phyloP scores from a whole-genome alignment of 169 alveolate genomes.

The Neospora caninum region DNA sequence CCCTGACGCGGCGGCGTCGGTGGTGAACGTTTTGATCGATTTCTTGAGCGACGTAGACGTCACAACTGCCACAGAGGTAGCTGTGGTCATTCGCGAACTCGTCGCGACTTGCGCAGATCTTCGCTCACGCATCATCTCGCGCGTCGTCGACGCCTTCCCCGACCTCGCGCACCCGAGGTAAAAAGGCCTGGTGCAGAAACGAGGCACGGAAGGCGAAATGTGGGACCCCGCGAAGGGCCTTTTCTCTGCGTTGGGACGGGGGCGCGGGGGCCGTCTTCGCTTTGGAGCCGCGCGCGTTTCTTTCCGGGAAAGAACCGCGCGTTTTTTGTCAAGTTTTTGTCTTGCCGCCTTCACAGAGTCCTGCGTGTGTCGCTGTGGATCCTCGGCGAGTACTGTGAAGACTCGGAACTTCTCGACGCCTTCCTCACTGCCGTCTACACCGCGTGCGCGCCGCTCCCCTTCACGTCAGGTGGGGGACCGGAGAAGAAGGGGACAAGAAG shows the following conservation, averaged over 20 bases:
- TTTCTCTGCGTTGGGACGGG: no score
- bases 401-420: conserved; percentile 10
- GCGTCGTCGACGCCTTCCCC: conserved; percentile 29
- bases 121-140: conserved; percentile 18
- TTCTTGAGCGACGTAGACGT: conserved; percentile 25
- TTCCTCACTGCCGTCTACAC: conserved; percentile 13
- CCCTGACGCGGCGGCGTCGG: conserved; percentile 39
- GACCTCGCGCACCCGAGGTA: conserved; percentile 27
- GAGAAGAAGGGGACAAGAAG: no score
- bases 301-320: no score
- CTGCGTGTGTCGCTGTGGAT: conserved; percentile 35
- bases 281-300: no score
- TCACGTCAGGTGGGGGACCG: neutral
- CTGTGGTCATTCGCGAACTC: conserved; percentile 23
- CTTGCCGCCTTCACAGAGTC: neutral
- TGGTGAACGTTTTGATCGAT: conserved; percentile 22
- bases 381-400: conserved; percentile 37
- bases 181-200: neutral
- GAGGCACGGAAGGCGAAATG: no score
- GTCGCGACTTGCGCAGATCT: neutral
- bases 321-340: no score
- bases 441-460: conserved; percentile 24
- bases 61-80: conserved; percentile 33
- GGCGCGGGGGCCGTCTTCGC: no score
- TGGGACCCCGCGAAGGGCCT: no score